Conservation (phyloP, 1,284 basidiomycete genomes). For the Sporisorium reilianum region DNA sequence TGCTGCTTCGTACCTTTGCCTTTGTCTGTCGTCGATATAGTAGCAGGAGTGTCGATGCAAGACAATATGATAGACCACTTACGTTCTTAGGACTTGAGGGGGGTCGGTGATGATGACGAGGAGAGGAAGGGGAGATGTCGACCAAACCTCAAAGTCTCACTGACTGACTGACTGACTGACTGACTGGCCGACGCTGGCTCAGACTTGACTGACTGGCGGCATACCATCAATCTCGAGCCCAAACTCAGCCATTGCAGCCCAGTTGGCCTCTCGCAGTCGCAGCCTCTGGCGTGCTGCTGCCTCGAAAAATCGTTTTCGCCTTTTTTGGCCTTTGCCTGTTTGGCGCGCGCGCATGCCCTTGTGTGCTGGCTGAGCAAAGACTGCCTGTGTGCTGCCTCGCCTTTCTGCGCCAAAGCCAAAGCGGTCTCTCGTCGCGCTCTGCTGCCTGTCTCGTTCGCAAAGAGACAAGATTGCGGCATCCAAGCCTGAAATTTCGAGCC, state of each 20-base stretch:
- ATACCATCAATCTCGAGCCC: slow-evolving; percentile 3
- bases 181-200: no score
- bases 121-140: slow-evolving; percentile 39
- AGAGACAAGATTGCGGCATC: slow-evolving; percentile 34
- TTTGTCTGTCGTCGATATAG: neutral
- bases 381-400: neutral
- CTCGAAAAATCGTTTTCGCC: slow-evolving; percentile 14
- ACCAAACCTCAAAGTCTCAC: slow-evolving; percentile 43
- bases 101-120: slow-evolving; percentile 49
- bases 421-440: neutral
- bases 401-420: neutral
- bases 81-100: slow-evolving; percentile 50
- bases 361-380: neutral
- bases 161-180: slow-evolving; percentile 8
- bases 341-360: slow-evolving; percentile 8
- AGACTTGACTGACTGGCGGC: no score
- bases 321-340: neutral
- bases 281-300: slow-evolving; percentile 16
- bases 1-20: slow-evolving; percentile 14
- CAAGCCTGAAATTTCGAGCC: slow-evolving; percentile 5
- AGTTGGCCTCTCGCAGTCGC: slow-evolving; percentile 3
- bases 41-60: slow-evolving; percentile 25
- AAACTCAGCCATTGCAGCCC: slow-evolving; percentile 19
- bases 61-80: slow-evolving; percentile 27
- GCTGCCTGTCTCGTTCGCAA: slow-evolving; percentile 2